phyloP scores from a whole-genome alignment of 1,284 basidiomycete species.

The Sparassis latifolia region DNA sequence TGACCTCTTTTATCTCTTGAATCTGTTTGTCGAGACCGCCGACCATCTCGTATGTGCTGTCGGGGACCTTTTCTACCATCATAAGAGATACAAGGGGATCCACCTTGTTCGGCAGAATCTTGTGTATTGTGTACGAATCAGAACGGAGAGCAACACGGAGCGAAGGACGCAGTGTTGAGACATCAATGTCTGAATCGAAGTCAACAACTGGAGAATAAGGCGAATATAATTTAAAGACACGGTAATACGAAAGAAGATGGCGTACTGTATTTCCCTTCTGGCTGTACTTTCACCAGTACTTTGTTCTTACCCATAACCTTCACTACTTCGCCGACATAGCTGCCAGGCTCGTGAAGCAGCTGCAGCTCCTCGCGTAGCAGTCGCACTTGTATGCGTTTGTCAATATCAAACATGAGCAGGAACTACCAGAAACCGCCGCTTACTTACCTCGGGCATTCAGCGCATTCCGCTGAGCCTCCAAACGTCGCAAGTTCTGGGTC shows the following conservation, averaged over 20 bases:
- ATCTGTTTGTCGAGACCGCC: constrained; percentile 98
- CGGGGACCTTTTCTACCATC: constrained; percentile 99
- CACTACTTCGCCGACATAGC: constrained; percentile 96
- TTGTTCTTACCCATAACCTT: constrained; percentile 99
- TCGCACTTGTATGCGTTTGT: constrained; percentile 47
- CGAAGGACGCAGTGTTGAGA: constrained; percentile 76
- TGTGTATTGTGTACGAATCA: constrained; percentile 93
- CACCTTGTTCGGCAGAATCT: constrained; percentile 92
- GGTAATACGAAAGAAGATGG: constrained; percentile 9
- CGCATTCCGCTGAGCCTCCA: constrained; percentile 96
- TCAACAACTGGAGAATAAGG: constrained; percentile 70
- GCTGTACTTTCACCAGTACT: constrained; percentile 97
- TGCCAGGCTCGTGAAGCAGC: constrained; percentile 92
- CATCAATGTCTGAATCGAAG: constrained; percentile 84
- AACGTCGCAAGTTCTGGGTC: constrained; percentile 91
- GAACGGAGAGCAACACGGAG: constrained; percentile 94
- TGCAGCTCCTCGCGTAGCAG: constrained; percentile 91
- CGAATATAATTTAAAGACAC: not conserved
- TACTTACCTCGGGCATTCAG: constrained; percentile 83
- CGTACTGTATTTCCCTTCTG: constrained; percentile 96
- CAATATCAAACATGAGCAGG: not conserved
- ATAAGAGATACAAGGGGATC: constrained; percentile 94
- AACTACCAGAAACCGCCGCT: no score
- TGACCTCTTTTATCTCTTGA: constrained; percentile 99
- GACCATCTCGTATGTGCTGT: constrained; percentile 99